Evolutionary conservation across 1,139 yeast species (phyloP).

Genomic region (Petasospora fabianii): DNA sequence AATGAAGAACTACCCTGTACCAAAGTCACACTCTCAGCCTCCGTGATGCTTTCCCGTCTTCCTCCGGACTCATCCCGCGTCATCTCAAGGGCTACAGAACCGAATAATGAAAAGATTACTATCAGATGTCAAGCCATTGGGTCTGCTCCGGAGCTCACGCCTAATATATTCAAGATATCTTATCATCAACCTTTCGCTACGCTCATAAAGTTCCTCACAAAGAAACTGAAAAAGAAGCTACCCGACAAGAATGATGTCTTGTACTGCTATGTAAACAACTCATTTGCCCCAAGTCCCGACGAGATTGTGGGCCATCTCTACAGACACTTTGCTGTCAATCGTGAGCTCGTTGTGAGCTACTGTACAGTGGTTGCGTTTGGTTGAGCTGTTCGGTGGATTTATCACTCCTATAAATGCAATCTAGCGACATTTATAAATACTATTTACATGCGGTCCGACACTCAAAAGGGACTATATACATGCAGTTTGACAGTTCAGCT

Average conservation of each 20-base stretch:
- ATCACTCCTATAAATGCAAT: too few relatives aligned
- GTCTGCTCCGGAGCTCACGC: conserved; percentile 46
- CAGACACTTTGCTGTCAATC: conserved; percentile 41
- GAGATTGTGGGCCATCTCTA: conserved; percentile 49
- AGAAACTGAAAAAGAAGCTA: conserved; percentile 35
- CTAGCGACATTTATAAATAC: too few relatives aligned
- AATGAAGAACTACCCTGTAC: conserved; percentile 18
- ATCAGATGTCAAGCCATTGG: conserved; percentile 56
- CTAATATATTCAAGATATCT: conserved; percentile 48
- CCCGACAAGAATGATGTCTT: conserved; percentile 17
- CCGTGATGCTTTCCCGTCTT: conserved; percentile 18
- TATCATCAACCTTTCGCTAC: conserved; percentile 45
- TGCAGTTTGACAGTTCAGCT: too few relatives aligned
- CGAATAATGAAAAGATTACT: conserved; percentile 19
- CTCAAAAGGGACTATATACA: too few relatives aligned
- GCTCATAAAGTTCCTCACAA: conserved; percentile 41
- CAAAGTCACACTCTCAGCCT: conserved; percentile 21
- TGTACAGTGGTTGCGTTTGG: conserved; percentile 61
- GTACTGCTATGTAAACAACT: conserved; percentile 50
- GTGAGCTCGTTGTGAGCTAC: conserved; percentile 51
- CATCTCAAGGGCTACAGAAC: conserved; percentile 9
- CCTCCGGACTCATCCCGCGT: conserved; percentile 18
- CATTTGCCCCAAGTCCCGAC: conserved; percentile 59
- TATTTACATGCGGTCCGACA: too few relatives aligned
- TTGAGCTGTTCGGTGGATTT: too few relatives aligned